phyloP scores from a whole-genome alignment of 2,329 filamentous ascomycete genomes.

The Aspergillus pseudotamarii region DNA sequence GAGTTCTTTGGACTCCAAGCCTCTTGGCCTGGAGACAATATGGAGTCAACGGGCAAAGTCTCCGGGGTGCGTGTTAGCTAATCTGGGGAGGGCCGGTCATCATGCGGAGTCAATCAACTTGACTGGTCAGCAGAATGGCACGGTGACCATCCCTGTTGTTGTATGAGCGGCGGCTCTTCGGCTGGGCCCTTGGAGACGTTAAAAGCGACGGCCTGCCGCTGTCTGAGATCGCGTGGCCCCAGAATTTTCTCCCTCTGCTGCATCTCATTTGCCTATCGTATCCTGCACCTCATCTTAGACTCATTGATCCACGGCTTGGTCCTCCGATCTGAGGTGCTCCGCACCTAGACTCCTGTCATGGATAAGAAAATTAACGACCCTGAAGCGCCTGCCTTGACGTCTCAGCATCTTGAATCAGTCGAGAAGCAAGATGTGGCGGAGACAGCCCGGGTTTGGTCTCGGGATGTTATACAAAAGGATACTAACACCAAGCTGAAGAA shows the following conservation, averaged over 20 bases:
- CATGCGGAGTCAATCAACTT: not conserved
- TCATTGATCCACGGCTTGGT: not conserved
- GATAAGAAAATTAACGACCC: slow-evolving; percentile 14
- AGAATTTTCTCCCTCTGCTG: slow-evolving; percentile 5
- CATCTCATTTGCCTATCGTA: slow-evolving; percentile 13
- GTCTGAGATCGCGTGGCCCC: not conserved
- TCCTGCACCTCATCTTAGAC: not conserved
- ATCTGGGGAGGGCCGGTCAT: slow-evolving; percentile 4
- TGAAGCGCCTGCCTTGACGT: slow-evolving; percentile 6
- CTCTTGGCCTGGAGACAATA: slow-evolving; percentile 10
- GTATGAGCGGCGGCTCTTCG: not conserved
- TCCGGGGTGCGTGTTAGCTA: slow-evolving; percentile 1
- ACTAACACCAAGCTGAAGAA: slow-evolving; percentile 22
- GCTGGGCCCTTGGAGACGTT: not conserved
- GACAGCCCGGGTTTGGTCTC: slow-evolving; percentile 15
- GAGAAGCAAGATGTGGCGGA: slow-evolving; percentile 14
- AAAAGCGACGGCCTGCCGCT: slow-evolving; percentile 6
- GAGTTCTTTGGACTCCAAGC: slow-evolving; percentile 11
- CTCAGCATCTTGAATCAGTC: slow-evolving; percentile 9
- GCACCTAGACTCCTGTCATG: slow-evolving; percentile 9
- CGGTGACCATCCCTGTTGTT: not conserved
- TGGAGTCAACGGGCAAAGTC: not conserved
- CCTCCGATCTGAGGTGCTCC: slow-evolving; percentile 6
- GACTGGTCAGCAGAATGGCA: not conserved
- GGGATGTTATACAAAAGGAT: slow-evolving; percentile 8